A percentile compares a stretch with the other conserved stretches of the same genome.
These are phyloP conservation scores for Pyrenochaeta sp. DNA, from an alignment of 2,329 filamentous ascomycete species.

Conservation along the genomic window DNA sequence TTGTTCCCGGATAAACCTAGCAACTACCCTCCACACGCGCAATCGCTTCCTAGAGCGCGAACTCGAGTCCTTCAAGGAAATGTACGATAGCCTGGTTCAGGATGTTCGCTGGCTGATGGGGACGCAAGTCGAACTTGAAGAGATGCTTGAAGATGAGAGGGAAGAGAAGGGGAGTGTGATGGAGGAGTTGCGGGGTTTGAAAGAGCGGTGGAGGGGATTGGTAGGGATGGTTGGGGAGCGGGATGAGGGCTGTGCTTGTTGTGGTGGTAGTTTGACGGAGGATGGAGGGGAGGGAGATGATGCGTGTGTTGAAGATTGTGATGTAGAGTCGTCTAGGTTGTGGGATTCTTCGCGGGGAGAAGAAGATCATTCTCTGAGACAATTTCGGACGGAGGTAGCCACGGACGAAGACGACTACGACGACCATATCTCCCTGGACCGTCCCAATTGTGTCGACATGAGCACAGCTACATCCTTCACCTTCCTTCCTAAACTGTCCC, in stretches of 20 bases:
- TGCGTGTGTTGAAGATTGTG: neutral
- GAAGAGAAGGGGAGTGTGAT: constrained; percentile 1
- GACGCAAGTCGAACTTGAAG: constrained; percentile 8
- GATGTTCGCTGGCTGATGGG: constrained; percentile 15
- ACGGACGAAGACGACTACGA: no score
- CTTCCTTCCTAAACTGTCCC: neutral
- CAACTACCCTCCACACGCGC: constrained; percentile 3
- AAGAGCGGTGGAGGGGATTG: neutral
- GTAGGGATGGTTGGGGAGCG: neutral
- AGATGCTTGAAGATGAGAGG: neutral
- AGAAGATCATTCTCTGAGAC: neutral
- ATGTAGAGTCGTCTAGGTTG: neutral
- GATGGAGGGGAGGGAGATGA: no score
- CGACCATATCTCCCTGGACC: no score
- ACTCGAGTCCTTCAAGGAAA: constrained; percentile 8
- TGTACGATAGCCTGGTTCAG: constrained; percentile 6
- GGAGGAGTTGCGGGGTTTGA: neutral
- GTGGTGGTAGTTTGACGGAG: no score
- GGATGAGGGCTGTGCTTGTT: no score
- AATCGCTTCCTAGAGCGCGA: constrained; percentile 15
- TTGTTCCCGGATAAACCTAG: constrained; percentile 4
- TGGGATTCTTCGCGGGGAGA: neutral
- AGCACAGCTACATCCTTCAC: neutral
- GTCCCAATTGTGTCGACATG: neutral
- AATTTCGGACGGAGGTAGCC: neutral